Percentiles rank a stretch among this genome's conserved stretches.
phyloP scores from a whole-genome alignment of 2,329 filamentous ascomycete species.

The Mollisia scopiformis region DNA sequence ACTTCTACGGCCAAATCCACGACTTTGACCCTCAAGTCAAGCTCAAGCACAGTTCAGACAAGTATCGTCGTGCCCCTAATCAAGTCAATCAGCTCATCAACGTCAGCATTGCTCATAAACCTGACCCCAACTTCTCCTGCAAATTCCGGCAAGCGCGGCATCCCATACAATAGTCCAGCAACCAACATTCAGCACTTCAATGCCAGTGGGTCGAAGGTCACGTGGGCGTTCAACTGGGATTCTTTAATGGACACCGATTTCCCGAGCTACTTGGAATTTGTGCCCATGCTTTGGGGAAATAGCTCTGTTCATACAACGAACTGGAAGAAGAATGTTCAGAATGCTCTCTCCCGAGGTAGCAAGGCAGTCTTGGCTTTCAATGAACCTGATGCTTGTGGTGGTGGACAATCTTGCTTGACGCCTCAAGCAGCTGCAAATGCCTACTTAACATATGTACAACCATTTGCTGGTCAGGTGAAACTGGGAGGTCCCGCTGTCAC shows the following conservation, averaged over 20 bases:
- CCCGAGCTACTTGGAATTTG: slow-evolving; percentile 3
- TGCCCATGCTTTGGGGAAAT: slow-evolving; percentile 8
- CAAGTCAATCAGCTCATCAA: background rate
- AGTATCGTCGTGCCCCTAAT: too few relatives aligned
- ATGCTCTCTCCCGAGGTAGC: background rate
- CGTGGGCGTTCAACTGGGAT: slow-evolving; percentile 10
- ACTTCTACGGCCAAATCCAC: background rate
- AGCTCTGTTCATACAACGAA: background rate
- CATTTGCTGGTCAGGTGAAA: slow-evolving; percentile 1
- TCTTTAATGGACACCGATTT: slow-evolving; percentile 5
- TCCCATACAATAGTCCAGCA: slow-evolving; percentile 4
- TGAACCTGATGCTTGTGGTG: background rate
- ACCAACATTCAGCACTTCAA: slow-evolving; percentile 8
- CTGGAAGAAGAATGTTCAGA: slow-evolving; percentile 1
- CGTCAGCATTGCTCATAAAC: background rate
- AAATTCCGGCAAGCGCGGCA: slow-evolving; percentile 1
- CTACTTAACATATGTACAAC: background rate
- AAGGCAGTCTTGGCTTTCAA: background rate
- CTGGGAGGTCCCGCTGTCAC: background rate
- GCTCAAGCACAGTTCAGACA: background rate
- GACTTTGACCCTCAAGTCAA: background rate
- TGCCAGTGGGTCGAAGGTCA: background rate
- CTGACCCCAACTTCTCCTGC: background rate
- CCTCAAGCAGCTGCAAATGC: background rate
- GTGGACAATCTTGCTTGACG: background rate